A percentile compares a stretch with the other conserved stretches of the same genome.
Evolutionary conservation across 2,329 filamentous ascomycete species (phyloP).

Genomic region (Dothistroma pini): DNA sequence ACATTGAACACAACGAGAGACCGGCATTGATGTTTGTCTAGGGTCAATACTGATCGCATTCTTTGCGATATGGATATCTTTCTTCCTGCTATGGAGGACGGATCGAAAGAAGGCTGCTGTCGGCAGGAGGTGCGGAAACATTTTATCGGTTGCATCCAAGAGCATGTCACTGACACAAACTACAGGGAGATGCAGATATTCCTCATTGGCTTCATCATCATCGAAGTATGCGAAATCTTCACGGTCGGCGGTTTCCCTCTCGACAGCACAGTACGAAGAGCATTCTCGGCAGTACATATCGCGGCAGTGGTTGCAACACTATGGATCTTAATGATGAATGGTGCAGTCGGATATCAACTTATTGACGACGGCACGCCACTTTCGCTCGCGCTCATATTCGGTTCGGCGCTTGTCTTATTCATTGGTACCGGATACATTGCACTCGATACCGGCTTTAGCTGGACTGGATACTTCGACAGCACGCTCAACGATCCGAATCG

Average conservation of each 20-base stretch:
- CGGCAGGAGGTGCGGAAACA: conserved; percentile 69
- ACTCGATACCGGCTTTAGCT: conserved; percentile 84
- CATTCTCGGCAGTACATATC: conserved; percentile 85
- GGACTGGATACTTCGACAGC: conserved; percentile 72
- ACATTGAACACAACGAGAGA: neutral
- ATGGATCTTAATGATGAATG: conserved; percentile 63
- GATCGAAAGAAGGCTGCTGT: conserved; percentile 91
- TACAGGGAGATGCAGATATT: conserved; percentile 94
- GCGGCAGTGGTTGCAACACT: conserved; percentile 82
- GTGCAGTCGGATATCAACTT: conserved; percentile 82
- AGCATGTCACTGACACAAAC: conserved; percentile 1
- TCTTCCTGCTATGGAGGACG: conserved; percentile 71
- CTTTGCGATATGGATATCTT: conserved; percentile 66
- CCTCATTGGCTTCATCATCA: conserved; percentile 76
- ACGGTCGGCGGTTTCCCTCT: conserved; percentile 87
- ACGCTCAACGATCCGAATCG: conserved; percentile 52
- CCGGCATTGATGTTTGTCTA: conserved; percentile 40
- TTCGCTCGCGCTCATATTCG: conserved; percentile 70
- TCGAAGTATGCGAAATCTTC: conserved; percentile 95
- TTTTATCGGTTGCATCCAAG: neutral
- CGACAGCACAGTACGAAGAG: conserved; percentile 64
- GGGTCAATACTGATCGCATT: conserved; percentile 84
- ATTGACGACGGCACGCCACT: conserved; percentile 88
- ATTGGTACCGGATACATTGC: conserved; percentile 93
- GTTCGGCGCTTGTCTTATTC: conserved; percentile 69